phyloP scores from a whole-genome alignment of 257 asterid genomes.

The Ilex aquifolium region DNA sequence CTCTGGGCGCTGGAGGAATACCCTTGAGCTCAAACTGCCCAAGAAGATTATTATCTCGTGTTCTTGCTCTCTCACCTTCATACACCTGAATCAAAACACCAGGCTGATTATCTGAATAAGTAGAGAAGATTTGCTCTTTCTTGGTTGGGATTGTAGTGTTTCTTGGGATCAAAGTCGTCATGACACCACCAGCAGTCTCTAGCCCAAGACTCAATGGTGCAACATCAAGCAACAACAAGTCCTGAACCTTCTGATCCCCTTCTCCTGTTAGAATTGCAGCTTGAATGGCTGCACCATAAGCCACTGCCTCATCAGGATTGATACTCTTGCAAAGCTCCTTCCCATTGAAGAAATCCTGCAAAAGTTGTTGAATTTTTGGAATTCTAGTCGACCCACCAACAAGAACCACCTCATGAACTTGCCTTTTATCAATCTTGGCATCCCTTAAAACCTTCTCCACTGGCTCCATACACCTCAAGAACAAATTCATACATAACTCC shows the following conservation, averaged over 20 bases:
- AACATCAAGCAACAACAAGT: constrained; percentile 42
- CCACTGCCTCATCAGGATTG: constrained; percentile 51
- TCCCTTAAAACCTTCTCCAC: constrained; percentile 59
- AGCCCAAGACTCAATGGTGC: constrained; percentile 46
- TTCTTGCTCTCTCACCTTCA: constrained; percentile 50
- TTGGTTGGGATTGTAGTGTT: constrained; percentile 52
- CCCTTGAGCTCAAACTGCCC: constrained; percentile 52
- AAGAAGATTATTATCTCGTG: constrained; percentile 41
- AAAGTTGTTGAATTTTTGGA: constrained; percentile 47
- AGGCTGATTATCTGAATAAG: constrained; percentile 48
- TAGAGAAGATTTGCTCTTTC: constrained; percentile 49
- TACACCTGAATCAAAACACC: constrained; percentile 53
- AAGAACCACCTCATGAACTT: constrained; percentile 44
- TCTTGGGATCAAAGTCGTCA: constrained; percentile 44
- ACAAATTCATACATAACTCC: constrained; percentile 53
- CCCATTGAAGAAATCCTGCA: constrained; percentile 53
- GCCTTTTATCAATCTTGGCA: constrained; percentile 40
- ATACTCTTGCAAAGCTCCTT: constrained; percentile 48
- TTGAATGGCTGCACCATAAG: constrained; percentile 49
- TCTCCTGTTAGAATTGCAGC: constrained; percentile 49
- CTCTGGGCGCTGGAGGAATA: constrained; percentile 57
- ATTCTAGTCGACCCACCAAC: constrained; percentile 57
- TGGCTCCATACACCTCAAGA: constrained; percentile 54
- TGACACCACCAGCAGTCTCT: constrained; percentile 53
- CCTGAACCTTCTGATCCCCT: constrained; percentile 46